Evolutionary conservation across 352 stramenopile genomes (phyloP).

Genomic region (Pythium myriotylum): DNA sequence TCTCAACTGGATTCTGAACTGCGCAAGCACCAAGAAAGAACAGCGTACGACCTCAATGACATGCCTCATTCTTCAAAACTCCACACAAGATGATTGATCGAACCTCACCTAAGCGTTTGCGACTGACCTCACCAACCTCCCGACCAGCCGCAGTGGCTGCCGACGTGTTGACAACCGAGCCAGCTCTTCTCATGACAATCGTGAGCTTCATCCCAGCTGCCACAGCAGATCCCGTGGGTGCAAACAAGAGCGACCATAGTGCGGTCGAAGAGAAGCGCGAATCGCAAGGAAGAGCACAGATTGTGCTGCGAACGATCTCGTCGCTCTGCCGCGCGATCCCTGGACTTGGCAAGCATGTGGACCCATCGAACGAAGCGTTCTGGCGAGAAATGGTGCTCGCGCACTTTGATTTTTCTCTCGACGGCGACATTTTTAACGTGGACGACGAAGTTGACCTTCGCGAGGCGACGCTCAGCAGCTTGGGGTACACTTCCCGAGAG

Average conservation of each 20-base stretch:
- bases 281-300: not conserved
- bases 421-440: not conserved
- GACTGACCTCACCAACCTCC: no score
- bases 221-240: no score
- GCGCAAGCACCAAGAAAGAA: no score
- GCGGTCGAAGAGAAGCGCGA: not conserved
- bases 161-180: not conserved
- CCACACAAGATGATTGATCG: no score
- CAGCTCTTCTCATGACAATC: slow-evolving; percentile 6
- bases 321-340: slow-evolving; percentile 6
- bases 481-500: not conserved
- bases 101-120: no score
- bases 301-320: not conserved
- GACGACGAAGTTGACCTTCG: not conserved
- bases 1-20: no score
- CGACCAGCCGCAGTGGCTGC: not conserved
- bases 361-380: not conserved
- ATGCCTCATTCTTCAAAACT: no score
- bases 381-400: slow-evolving; percentile 6
- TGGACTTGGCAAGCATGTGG: not conserved
- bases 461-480: not conserved
- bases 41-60: no score
- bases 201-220: not conserved
- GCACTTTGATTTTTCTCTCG: slow-evolving; percentile 8
- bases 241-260: no score